phyloP scores from a whole-genome alignment of 192 early-diverging fungal species.

The Hyaloraphidium curvatum region DNA sequence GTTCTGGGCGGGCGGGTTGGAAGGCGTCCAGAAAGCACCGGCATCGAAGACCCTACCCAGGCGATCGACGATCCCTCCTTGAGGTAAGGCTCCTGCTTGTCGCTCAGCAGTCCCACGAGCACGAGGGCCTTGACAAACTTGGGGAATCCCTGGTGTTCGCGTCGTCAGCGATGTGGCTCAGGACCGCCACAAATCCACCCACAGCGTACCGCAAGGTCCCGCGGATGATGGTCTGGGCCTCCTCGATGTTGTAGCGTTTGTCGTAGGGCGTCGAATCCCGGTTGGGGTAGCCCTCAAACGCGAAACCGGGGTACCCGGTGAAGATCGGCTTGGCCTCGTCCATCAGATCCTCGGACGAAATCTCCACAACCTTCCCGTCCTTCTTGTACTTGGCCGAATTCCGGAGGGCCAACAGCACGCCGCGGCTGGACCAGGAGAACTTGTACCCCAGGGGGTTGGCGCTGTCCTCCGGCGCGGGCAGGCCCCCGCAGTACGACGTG shows the following conservation, averaged over 20 bases:
- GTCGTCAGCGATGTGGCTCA: background rate
- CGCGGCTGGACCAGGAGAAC: slow-evolving; percentile 95
- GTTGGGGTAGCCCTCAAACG: slow-evolving; percentile 91
- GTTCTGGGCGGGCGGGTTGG: slow-evolving; percentile 16
- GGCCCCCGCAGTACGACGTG: slow-evolving; percentile 91
- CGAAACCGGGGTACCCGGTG: slow-evolving; percentile 82
- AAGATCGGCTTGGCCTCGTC: slow-evolving; percentile 74
- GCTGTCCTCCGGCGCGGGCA: slow-evolving; percentile 88
- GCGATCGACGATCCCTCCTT: slow-evolving; percentile 39
- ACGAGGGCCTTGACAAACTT: slow-evolving; percentile 89
- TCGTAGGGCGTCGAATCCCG: slow-evolving; percentile 90
- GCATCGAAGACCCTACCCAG: slow-evolving; percentile 25
- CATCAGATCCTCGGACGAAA: slow-evolving; percentile 72
- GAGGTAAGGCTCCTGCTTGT: slow-evolving; percentile 39
- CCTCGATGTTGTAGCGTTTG: slow-evolving; percentile 86
- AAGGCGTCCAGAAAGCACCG: background rate
- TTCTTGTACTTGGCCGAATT: slow-evolving; percentile 84
- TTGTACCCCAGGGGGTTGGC: slow-evolving; percentile 99
- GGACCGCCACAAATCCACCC: background rate
- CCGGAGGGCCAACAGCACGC: slow-evolving; percentile 87
- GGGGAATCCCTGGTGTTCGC: slow-evolving; percentile 56
- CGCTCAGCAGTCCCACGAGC: slow-evolving; percentile 78
- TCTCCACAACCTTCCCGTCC: slow-evolving; percentile 72
- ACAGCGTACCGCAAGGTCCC: slow-evolving; percentile 80
- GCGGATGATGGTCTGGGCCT: slow-evolving; percentile 78